These are phyloP conservation scores for Fraxinus cuspidata DNA, from an alignment of 257 asterid species.

Conservation along the genomic window DNA sequence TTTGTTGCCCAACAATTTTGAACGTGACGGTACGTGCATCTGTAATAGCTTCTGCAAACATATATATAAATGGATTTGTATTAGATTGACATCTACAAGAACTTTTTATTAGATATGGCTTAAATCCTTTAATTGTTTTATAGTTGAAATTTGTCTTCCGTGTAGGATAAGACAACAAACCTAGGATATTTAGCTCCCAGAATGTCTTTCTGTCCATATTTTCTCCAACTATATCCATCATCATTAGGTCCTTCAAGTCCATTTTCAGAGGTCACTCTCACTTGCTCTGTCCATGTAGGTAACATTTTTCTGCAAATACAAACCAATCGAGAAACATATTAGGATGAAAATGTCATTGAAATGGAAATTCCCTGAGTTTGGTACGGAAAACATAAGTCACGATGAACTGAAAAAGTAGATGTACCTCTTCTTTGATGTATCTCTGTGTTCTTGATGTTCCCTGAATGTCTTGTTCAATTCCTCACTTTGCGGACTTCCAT, in stretches of 20 bases:
- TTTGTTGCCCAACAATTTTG: slow-evolving; percentile 86
- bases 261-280: slow-evolving; percentile 51
- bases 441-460: slow-evolving; percentile 40
- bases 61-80: neutral
- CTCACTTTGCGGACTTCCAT: slow-evolving; percentile 59
- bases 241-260: slow-evolving; percentile 81
- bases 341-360: neutral
- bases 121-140: neutral
- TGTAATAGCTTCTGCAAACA: slow-evolving; percentile 82
- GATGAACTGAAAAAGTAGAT: neutral
- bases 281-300: slow-evolving; percentile 76
- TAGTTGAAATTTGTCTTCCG: slow-evolving; percentile 19
- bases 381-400: neutral
- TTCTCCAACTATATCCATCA: slow-evolving; percentile 88
- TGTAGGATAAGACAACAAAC: slow-evolving; percentile 23
- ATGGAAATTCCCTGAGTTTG: too few species aligned
- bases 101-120: neutral
- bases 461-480: slow-evolving; percentile 33
- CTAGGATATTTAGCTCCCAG: slow-evolving; percentile 59
- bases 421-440: slow-evolving; percentile 70
- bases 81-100: slow-evolving; percentile 8
- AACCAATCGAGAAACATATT: slow-evolving; percentile 24
- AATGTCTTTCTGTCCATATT: slow-evolving; percentile 68
- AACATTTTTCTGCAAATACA: slow-evolving; percentile 57
- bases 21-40: slow-evolving; percentile 69